These are phyloP conservation scores for Chlamydomonas sp. DNA, from an alignment of 139 green algal genomes.

Conservation along the genomic window DNA sequence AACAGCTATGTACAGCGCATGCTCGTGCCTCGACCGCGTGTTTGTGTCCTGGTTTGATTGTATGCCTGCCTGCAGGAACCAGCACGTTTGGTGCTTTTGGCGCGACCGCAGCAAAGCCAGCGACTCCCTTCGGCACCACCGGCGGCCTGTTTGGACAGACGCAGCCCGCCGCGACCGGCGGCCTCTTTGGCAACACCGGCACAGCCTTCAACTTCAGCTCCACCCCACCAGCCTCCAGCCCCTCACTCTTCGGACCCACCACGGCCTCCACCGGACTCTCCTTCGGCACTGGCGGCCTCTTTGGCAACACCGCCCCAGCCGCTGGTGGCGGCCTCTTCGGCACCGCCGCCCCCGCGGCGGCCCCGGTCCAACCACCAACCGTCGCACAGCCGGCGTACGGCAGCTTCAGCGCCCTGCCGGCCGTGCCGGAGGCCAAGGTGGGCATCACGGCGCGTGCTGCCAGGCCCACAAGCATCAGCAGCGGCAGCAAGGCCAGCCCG, in stretches of 20 bases:
- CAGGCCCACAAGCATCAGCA: constrained; percentile 27
- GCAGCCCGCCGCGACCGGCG: background rate
- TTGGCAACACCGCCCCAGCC: constrained; percentile 12
- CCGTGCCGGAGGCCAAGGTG: constrained; percentile 64
- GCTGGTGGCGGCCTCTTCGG: constrained; percentile 33
- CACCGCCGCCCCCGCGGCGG: constrained; percentile 12
- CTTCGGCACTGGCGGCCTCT: constrained; percentile 5
- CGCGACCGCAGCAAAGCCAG: background rate
- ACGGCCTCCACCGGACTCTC: background rate
- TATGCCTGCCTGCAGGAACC: background rate
- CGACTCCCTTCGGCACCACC: constrained; percentile 21
- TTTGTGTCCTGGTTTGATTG: too few species aligned
- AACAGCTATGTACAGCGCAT: too few species aligned
- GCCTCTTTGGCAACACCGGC: constrained; percentile 1
- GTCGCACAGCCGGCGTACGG: constrained; percentile 59
- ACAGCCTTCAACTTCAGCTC: background rate
- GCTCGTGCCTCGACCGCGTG: too few species aligned
- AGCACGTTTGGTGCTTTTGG: constrained; percentile 17
- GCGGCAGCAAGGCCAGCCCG: constrained; percentile 42
- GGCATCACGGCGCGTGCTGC: constrained; percentile 73
- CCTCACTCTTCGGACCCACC: constrained; percentile 56
- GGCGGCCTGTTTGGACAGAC: constrained; percentile 46
- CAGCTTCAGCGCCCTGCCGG: constrained; percentile 48
- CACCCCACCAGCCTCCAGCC: constrained; percentile 36
- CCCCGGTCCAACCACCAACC: constrained; percentile 10